These are phyloP conservation scores for Diaporthe sp. DNA, from an alignment of 2,329 filamentous ascomycete genomes.

Conservation along the genomic window DNA sequence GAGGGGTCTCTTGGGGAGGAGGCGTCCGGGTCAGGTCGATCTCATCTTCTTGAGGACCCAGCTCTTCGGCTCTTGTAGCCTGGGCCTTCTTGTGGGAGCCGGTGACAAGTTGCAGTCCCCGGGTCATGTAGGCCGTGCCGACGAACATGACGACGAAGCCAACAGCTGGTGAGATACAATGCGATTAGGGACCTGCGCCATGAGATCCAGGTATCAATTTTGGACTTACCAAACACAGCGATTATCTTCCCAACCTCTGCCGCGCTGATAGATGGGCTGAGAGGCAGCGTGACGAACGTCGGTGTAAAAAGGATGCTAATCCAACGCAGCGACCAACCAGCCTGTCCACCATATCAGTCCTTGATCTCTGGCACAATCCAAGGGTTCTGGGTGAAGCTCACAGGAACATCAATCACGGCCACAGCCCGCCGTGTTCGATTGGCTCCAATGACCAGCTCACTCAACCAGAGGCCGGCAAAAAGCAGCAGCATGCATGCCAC, in stretches of 20 bases:
- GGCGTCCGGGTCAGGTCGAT: conserved; percentile 59
- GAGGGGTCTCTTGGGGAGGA: conserved; percentile 45
- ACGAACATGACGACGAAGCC: conserved; percentile 68
- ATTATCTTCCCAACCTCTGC: conserved; percentile 72
- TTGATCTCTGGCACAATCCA: fast-evolving
- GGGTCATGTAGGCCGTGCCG: conserved; percentile 67
- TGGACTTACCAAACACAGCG: conserved; percentile 66
- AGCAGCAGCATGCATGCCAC: conserved; percentile 71
- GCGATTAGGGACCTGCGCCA: neutral
- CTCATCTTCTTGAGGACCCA: conserved; percentile 58
- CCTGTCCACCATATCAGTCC: conserved; percentile 51
- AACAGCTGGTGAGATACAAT: conserved; percentile 56
- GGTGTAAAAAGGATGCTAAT: conserved; percentile 73
- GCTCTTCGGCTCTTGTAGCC: conserved; percentile 66
- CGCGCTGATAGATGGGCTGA: conserved; percentile 67
- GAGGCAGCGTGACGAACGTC: conserved; percentile 70
- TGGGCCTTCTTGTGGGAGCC: conserved; percentile 67
- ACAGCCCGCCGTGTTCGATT: conserved; percentile 64
- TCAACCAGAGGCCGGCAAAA: conserved; percentile 63
- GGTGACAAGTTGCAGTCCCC: conserved; percentile 65
- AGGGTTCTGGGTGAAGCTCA: conserved; percentile 48
- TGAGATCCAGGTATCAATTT: neutral
- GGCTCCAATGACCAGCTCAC: conserved; percentile 62
- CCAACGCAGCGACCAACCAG: conserved; percentile 70
- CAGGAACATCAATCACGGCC: conserved; percentile 66